Evolutionary conservation across 2,329 filamentous ascomycete genomes (phyloP).

Genomic region (Botrytis sinoallii): DNA sequence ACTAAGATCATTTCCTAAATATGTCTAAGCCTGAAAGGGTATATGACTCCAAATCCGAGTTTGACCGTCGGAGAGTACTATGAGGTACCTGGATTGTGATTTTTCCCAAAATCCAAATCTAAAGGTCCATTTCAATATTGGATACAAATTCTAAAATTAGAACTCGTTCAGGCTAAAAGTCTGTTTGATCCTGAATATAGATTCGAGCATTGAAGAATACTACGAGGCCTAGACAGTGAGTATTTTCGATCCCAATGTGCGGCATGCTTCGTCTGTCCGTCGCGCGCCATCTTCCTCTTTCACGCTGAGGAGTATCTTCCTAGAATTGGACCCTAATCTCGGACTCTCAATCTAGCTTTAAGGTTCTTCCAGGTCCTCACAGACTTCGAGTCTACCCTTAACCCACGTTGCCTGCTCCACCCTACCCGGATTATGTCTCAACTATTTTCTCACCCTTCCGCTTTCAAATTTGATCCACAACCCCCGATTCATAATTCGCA

Average conservation of each 20-base stretch:
- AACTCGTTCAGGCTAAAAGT: not conserved
- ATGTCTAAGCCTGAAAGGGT: not conserved
- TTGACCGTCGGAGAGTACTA: not conserved
- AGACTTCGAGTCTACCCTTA: not conserved
- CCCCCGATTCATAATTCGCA: not conserved
- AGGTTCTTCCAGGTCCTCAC: not conserved
- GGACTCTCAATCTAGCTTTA: not conserved
- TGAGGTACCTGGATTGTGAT: not conserved
- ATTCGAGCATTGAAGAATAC: not conserved
- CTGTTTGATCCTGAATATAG: not conserved
- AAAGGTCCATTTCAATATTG: not conserved
- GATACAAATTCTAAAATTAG: not conserved
- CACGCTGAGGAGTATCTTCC: not conserved
- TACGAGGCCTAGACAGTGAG: not conserved
- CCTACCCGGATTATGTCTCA: not conserved
- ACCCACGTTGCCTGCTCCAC: not conserved
- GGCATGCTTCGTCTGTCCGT: not conserved
- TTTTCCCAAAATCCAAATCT: not conserved
- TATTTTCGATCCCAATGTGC: not conserved
- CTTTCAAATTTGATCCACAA: not conserved
- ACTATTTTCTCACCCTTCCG: not conserved
- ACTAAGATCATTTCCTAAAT: not conserved
- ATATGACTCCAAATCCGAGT: no score
- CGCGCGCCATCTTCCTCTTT: not conserved
- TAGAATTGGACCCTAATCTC: not conserved